These are phyloP conservation scores for Aspergillus awamori DNA, from an alignment of 2,329 filamentous ascomycete genomes.

Conservation along the genomic window DNA sequence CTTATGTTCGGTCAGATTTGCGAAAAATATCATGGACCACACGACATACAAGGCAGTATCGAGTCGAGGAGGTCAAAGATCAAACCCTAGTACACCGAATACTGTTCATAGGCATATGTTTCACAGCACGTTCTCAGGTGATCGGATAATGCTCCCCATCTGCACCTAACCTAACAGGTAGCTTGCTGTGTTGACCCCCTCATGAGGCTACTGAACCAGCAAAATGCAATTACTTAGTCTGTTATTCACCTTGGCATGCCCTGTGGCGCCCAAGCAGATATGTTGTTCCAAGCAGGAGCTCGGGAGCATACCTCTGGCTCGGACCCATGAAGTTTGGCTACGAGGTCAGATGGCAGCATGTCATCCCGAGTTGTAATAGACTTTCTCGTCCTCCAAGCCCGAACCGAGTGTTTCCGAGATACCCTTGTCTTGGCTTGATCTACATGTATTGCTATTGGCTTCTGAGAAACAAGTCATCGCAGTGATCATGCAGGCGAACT, in stretches of 20 bases:
- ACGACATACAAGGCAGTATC: not conserved
- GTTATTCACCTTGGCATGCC: not conserved
- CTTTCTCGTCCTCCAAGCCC: not conserved
- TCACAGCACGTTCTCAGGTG: not conserved
- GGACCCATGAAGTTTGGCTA: not conserved
- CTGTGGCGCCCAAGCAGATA: not conserved
- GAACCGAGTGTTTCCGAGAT: not conserved
- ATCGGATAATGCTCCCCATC: not conserved
- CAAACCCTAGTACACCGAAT: not conserved
- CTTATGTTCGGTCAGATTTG: not conserved
- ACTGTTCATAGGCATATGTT: not conserved
- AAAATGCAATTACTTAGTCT: not conserved
- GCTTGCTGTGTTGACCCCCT: not conserved
- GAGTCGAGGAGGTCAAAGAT: not conserved
- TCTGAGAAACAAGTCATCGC: not conserved
- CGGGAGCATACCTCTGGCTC: not conserved
- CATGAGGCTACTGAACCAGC: not conserved
- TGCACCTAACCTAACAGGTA: not conserved
- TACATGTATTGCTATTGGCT: not conserved
- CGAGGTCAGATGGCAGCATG: not conserved
- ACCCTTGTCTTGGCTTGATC: not conserved
- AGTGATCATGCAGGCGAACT: not conserved
- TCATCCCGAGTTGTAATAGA: not conserved
- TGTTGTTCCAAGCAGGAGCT: not conserved
- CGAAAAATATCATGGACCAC: not conserved